A percentile compares a stretch with the other conserved stretches of the same genome.
Conservation (phyloP, 106 monocot genomes). For the Phalaenopsis aphrodite region DNA sequence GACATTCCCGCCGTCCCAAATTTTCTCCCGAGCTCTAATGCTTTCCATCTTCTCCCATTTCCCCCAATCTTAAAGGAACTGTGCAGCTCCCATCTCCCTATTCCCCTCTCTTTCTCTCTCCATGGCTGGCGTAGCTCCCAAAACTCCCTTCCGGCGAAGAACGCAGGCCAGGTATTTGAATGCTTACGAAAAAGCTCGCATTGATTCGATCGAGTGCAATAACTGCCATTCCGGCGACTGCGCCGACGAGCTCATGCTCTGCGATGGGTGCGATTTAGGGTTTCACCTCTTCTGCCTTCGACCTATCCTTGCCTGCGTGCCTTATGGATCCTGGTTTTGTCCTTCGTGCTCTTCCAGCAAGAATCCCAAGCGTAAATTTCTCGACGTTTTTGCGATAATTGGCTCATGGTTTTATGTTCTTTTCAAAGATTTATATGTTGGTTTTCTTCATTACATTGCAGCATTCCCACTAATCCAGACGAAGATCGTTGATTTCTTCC, state of each 20-base stretch:
- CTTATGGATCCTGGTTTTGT: conserved; percentile 75
- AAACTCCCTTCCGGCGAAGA: conserved; percentile 38
- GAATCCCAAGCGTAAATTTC: conserved; percentile 39
- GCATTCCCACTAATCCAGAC: conserved; percentile 88
- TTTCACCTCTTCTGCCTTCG: conserved; percentile 94
- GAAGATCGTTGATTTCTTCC: conserved; percentile 93
- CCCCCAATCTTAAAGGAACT: not conserved
- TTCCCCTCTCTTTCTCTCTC: not conserved
- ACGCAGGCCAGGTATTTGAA: conserved; percentile 30
- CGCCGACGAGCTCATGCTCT: conserved; percentile 72
- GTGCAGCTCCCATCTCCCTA: not conserved
- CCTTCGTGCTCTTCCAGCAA: conserved; percentile 41
- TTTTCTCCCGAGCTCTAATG: not conserved
- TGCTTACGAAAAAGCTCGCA: not conserved
- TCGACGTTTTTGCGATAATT: too few species aligned
- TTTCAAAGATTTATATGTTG: not conserved
- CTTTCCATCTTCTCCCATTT: not conserved
- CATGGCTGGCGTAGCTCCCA: conserved; percentile 30
- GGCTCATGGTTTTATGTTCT: too few species aligned
- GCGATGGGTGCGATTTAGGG: conserved; percentile 72
- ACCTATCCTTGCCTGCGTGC: conserved; percentile 75
- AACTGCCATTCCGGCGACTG: conserved; percentile 60
- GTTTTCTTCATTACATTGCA: conserved; percentile 22
- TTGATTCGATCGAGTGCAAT: conserved; percentile 38
- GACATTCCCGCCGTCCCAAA: not conserved